These are phyloP conservation scores for Rutstroemia sp. DNA, from an alignment of 2,329 filamentous ascomycete species.

Conservation along the genomic window DNA sequence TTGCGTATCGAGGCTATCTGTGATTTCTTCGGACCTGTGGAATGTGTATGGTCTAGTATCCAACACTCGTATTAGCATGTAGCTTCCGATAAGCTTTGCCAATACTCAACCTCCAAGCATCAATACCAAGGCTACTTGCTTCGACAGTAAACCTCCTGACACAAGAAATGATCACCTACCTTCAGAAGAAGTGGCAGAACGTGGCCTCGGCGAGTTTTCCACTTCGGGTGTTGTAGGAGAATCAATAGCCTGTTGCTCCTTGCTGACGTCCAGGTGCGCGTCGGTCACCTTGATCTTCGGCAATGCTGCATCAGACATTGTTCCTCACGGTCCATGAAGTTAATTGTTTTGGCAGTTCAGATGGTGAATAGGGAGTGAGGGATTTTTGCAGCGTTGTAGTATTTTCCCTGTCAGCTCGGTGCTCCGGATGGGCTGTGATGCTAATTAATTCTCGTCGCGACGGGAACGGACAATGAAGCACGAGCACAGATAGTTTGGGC, in stretches of 20 bases:
- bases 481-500: background rate
- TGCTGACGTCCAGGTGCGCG: slow-evolving; percentile 17
- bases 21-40: slow-evolving; percentile 21
- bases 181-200: slow-evolving; percentile 27
- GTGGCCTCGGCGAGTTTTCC: slow-evolving; percentile 21
- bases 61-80: background rate
- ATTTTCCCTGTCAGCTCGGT: background rate
- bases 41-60: slow-evolving; percentile 19
- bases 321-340: slow-evolving; percentile 20
- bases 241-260: slow-evolving; percentile 17
- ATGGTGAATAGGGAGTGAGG: background rate
- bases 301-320: slow-evolving; percentile 26
- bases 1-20: slow-evolving; percentile 24
- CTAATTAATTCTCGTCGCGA: background rate
- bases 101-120: background rate
- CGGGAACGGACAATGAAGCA: slow-evolving; percentile 3
- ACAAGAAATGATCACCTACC: slow-evolving; percentile 15
- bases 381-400: background rate
- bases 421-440: background rate
- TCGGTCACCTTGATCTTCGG: slow-evolving; percentile 28
- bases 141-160: background rate
- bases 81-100: background rate
- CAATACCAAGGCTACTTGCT: background rate
- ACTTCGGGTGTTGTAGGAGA: slow-evolving; percentile 25
- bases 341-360: background rate